phyloP scores from a whole-genome alignment of 805 yeast species.

The Ogataea angusta region DNA sequence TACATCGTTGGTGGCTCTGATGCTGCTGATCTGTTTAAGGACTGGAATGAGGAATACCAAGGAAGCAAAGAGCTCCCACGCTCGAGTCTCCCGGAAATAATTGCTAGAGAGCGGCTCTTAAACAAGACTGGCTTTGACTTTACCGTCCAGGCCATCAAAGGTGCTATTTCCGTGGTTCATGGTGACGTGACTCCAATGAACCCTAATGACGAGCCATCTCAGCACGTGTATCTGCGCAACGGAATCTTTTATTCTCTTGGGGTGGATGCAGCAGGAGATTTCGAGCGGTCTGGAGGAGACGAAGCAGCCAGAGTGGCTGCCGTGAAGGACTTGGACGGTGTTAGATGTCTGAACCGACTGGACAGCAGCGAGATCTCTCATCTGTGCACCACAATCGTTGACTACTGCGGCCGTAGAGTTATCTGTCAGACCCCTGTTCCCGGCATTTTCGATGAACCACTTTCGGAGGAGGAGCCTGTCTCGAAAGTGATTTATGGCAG shows the following conservation, averaged over 20 bases:
- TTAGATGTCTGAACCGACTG: slow-evolving; percentile 63
- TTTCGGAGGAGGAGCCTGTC: slow-evolving; percentile 33
- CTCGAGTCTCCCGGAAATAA: slow-evolving; percentile 52
- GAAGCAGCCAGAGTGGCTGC: slow-evolving; percentile 82
- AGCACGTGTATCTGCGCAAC: slow-evolving; percentile 70
- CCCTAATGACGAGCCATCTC: slow-evolving; percentile 61
- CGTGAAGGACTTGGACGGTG: slow-evolving; percentile 73
- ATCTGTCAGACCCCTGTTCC: slow-evolving; percentile 96
- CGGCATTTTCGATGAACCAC: slow-evolving; percentile 63
- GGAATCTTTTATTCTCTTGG: slow-evolving; percentile 87
- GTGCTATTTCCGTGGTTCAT: slow-evolving; percentile 71
- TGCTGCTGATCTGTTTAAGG: slow-evolving; percentile 57
- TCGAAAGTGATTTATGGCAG: slow-evolving; percentile 27
- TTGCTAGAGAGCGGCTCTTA: slow-evolving; percentile 71
- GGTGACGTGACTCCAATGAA: slow-evolving; percentile 78
- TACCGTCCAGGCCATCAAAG: slow-evolving; percentile 68
- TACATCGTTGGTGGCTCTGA: slow-evolving; percentile 54
- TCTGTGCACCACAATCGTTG: slow-evolving; percentile 81
- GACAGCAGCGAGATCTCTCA: slow-evolving; percentile 64
- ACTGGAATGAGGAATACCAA: slow-evolving; percentile 92
- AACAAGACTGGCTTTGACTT: slow-evolving; percentile 74
- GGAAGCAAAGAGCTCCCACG: slow-evolving; percentile 69
- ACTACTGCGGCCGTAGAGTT: slow-evolving; percentile 83
- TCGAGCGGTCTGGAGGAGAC: slow-evolving; percentile 68
- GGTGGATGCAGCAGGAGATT: slow-evolving; percentile 63